phyloP scores from a whole-genome alignment of 2,329 filamentous ascomycete species.

The Didymella segeticola region DNA sequence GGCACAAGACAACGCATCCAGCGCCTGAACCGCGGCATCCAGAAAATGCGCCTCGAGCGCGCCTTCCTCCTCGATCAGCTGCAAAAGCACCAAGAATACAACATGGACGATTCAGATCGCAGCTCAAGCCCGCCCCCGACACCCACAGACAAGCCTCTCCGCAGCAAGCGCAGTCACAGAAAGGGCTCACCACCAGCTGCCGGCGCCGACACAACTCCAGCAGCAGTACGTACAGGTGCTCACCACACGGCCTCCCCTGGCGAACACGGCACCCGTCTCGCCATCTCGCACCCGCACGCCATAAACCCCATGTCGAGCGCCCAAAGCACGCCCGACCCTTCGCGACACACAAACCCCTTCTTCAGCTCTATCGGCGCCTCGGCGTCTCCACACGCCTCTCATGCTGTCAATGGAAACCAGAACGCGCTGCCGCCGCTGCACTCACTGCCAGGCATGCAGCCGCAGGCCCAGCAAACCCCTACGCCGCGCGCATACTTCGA shows the following conservation, averaged over 20 bases:
- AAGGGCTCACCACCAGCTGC: constrained; percentile 44
- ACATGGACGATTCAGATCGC: constrained; percentile 70
- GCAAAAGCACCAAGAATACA: constrained; percentile 56
- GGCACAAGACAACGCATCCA: constrained; percentile 78
- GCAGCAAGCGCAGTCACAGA: constrained; percentile 72
- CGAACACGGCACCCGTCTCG: constrained; percentile 21
- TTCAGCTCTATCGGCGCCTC: constrained; percentile 35
- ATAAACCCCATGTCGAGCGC: constrained; percentile 45
- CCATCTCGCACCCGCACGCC: constrained; percentile 21
- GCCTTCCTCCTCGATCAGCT: constrained; percentile 63
- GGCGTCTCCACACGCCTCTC: constrained; percentile 32
- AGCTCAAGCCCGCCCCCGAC: constrained; percentile 82
- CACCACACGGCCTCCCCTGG: constrained; percentile 25
- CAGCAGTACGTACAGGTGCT: constrained; percentile 5
- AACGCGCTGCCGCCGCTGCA: constrained; percentile 33
- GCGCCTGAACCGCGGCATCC: constrained; percentile 82
- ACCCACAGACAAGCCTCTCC: constrained; percentile 78
- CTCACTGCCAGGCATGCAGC: constrained; percentile 36
- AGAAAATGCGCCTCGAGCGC: constrained; percentile 89
- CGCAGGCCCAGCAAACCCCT: constrained; percentile 24
- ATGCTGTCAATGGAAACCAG: constrained; percentile 42
- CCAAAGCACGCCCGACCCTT: constrained; percentile 50
- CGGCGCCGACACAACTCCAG: constrained; percentile 7
- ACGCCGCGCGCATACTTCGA: constrained; percentile 41
- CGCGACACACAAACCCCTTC: constrained; percentile 36